phyloP scores from a whole-genome alignment of 2,329 filamentous ascomycete species.

The Lasiodiplodia theobromae region DNA sequence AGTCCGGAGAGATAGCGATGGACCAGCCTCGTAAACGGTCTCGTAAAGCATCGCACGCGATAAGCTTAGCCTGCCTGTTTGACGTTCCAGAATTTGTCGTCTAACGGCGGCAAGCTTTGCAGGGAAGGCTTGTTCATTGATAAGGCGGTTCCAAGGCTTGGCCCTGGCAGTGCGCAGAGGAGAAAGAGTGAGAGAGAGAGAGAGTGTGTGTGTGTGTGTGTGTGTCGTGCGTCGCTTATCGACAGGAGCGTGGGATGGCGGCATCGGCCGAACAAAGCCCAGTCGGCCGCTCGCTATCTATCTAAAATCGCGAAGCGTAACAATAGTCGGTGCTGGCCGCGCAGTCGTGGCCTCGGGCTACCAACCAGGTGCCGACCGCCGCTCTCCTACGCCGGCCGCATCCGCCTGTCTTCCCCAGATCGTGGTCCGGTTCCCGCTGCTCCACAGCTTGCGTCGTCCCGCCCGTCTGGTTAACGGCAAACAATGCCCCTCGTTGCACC shows the following conservation, averaged over 20 bases:
- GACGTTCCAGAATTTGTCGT: slow-evolving; percentile 24
- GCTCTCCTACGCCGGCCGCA: neutral
- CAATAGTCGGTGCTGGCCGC: neutral
- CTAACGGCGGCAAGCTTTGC: slow-evolving; percentile 17
- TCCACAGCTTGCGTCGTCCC: slow-evolving; percentile 9
- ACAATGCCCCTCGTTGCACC: neutral
- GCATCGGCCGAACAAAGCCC: slow-evolving; percentile 3
- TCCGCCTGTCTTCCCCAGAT: neutral
- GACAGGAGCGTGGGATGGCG: slow-evolving; percentile 2
- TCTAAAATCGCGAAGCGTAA: neutral
- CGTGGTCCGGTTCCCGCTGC: neutral
- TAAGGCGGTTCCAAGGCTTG: slow-evolving; percentile 5
- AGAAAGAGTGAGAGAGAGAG: too few relatives aligned
- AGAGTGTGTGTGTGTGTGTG: too few relatives aligned
- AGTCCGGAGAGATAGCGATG: slow-evolving; percentile 25
- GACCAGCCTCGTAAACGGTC: slow-evolving; percentile 10
- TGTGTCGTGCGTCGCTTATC: slow-evolving; percentile 21
- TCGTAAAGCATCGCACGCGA: neutral
- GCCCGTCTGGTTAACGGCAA: neutral
- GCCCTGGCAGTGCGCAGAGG: neutral
- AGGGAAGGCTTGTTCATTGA: slow-evolving; percentile 11
- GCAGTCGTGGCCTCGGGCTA: neutral
- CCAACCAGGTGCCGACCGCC: slow-evolving; percentile 7
- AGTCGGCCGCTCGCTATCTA: neutral
- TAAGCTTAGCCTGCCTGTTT: slow-evolving; percentile 13